phyloP scores from a whole-genome alignment of 2,329 filamentous ascomycete species.

The Rhynchosporium secalis region DNA sequence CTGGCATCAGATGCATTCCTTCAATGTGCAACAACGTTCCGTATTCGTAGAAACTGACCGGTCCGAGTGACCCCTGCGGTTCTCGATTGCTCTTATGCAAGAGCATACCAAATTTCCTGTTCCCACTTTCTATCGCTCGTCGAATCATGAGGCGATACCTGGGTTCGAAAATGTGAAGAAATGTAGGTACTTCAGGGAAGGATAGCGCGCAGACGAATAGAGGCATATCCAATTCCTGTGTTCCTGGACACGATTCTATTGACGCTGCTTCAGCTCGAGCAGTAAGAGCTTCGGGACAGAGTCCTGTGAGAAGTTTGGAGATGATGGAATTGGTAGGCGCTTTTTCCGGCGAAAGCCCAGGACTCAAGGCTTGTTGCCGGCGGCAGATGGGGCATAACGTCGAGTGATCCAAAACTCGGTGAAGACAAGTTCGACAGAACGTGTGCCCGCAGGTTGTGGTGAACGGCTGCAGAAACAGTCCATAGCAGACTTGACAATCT shows the following conservation, averaged over 20 bases:
- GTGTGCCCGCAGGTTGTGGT: constrained; percentile 89
- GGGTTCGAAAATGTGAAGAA: constrained; percentile 90
- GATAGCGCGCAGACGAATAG: constrained; percentile 82
- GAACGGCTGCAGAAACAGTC: constrained; percentile 75
- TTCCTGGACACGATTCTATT: constrained; percentile 56
- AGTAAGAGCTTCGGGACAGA: constrained; percentile 69
- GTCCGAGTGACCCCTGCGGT: constrained; percentile 53
- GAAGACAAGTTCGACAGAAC: constrained; percentile 79
- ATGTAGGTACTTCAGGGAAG: constrained; percentile 81
- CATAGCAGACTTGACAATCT: constrained; percentile 88
- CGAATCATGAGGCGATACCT: constrained; percentile 88
- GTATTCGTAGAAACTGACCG: constrained; percentile 65
- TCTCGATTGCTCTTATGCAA: constrained; percentile 60
- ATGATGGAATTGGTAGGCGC: constrained; percentile 63
- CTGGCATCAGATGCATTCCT: constrained; percentile 70
- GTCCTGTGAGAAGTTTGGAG: constrained; percentile 59
- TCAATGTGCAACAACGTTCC: constrained; percentile 79
- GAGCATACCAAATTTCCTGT: constrained; percentile 83
- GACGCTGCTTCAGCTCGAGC: constrained; percentile 53
- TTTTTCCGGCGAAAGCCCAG: constrained; percentile 38
- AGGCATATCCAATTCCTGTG: constrained; percentile 61
- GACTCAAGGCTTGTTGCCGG: constrained; percentile 55
- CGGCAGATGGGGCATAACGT: constrained; percentile 80
- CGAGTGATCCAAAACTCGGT: constrained; percentile 74
- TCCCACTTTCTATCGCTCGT: constrained; percentile 67